phyloP scores from a whole-genome alignment of 2,329 filamentous ascomycete species.

The Cephalotrichum gorgonifer region DNA sequence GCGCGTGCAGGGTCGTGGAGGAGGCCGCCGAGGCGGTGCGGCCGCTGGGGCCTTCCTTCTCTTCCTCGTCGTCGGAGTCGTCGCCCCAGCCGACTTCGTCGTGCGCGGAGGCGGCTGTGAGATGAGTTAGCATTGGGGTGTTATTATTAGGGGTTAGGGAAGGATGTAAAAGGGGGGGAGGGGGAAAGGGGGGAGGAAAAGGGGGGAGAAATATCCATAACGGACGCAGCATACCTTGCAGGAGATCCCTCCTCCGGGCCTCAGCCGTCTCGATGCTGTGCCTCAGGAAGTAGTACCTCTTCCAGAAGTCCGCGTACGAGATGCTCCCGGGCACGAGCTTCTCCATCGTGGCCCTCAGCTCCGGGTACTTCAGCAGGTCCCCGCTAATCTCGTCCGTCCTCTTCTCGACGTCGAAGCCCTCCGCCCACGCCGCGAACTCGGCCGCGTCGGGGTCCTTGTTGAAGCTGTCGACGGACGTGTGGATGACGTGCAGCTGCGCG shows the following conservation, averaged over 20 bases:
- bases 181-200: neutral
- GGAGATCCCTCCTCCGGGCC: conserved; percentile 72
- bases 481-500: conserved; percentile 90
- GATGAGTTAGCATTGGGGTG: neutral
- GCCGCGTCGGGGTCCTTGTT: conserved; percentile 66
- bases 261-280: conserved; percentile 92
- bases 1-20: conserved; percentile 50
- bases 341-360: conserved; percentile 85
- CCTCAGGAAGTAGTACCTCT: conserved; percentile 86
- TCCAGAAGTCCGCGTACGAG: conserved; percentile 87
- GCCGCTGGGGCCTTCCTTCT: conserved; percentile 7
- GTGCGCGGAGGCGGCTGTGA: conserved; percentile 53
- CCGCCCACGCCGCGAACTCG: conserved; percentile 65
- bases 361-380: conserved; percentile 78
- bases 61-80: conserved; percentile 48
- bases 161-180: conserved; percentile 8
- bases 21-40: conserved; percentile 42
- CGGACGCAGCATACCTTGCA: conserved; percentile 59
- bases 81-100: conserved; percentile 66
- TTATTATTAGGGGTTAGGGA: neutral
- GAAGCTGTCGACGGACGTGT: conserved; percentile 75
- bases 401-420: conserved; percentile 66
- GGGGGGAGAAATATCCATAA: conserved; percentile 1
- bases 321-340: conserved; percentile 87
- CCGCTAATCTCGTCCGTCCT: conserved; percentile 76